Evolutionary conservation across 768 basidiomycete species (phyloP).

Genomic region (Kwoniella shandongensis): DNA sequence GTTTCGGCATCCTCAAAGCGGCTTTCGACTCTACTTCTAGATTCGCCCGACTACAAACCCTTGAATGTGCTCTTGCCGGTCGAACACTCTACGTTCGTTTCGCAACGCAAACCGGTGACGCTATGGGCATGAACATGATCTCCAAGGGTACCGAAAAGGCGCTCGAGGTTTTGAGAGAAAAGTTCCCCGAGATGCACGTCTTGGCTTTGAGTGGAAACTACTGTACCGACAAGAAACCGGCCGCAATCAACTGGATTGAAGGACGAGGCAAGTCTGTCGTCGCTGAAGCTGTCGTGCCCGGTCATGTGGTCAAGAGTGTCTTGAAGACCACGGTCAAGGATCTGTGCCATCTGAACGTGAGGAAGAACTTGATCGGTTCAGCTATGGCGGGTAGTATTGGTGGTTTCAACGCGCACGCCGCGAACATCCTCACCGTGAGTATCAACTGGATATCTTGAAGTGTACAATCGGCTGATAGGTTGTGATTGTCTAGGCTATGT

Average conservation of each 20-base stretch:
- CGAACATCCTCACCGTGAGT: slow-evolving; percentile 80
- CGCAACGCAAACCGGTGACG: slow-evolving; percentile 90
- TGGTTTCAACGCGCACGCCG: slow-evolving; percentile 97
- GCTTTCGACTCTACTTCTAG: slow-evolving; percentile 94
- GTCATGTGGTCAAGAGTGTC: slow-evolving; percentile 80
- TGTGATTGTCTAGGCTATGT: slow-evolving; percentile 62
- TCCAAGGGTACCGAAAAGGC: slow-evolving; percentile 97
- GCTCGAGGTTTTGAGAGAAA: slow-evolving; percentile 65
- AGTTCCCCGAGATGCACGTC: slow-evolving; percentile 88
- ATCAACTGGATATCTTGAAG: neutral
- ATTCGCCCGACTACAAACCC: slow-evolving; percentile 78
- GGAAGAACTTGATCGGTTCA: slow-evolving; percentile 96
- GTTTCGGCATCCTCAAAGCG: slow-evolving; percentile 69
- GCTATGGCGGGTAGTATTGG: slow-evolving; percentile 98
- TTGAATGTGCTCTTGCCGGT: slow-evolving; percentile 90
- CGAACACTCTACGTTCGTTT: slow-evolving; percentile 91
- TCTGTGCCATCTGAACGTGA: slow-evolving; percentile 83
- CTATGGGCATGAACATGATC: slow-evolving; percentile 99
- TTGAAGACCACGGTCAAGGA: slow-evolving; percentile 92
- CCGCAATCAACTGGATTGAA: slow-evolving; percentile 99
- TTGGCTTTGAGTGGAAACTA: slow-evolving; percentile 94
- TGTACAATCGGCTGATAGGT: slow-evolving; percentile 1
- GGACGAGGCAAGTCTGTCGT: slow-evolving; percentile 97
- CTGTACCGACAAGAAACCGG: slow-evolving; percentile 99
- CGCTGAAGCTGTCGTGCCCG: slow-evolving; percentile 89